Conservation (phyloP, 495 filamentous ascomycete genomes). For the Tuber brumale region DNA sequence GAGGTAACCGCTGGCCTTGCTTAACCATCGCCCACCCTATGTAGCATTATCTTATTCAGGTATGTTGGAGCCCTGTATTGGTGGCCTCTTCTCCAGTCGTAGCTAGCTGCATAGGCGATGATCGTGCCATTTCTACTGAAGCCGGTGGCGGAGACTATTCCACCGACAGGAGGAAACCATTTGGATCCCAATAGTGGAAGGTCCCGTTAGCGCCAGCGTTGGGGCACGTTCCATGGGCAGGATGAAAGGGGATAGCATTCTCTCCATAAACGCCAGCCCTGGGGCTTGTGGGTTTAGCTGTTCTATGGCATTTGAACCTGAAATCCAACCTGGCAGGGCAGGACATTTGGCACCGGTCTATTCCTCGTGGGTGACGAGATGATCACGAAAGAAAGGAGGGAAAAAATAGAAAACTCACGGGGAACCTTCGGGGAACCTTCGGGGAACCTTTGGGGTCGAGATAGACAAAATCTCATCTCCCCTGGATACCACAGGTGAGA, state of each 20-base stretch:
- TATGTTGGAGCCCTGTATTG: conserved; percentile 60
- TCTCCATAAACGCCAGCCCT: conserved; percentile 76
- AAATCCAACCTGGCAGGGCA: no score
- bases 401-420: no score
- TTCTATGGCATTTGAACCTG: conserved; percentile 89
- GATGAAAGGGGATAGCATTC: conserved; percentile 85
- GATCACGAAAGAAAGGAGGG: no score
- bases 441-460: no score
- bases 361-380: no score
- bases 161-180: conserved; percentile 77
- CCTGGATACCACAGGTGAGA: conserved; percentile 81
- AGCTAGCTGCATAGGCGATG: conserved; percentile 85
- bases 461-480: no score
- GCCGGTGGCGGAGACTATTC: conserved; percentile 66
- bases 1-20: conserved; percentile 62
- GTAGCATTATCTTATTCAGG: conserved; percentile 80
- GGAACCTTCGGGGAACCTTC: no score
- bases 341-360: no score
- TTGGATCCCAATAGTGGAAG: conserved; percentile 89
- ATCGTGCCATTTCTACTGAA: conserved; percentile 73
- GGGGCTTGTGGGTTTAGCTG: conserved; percentile 57
- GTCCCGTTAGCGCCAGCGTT: conserved; percentile 85
- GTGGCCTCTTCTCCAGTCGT: conserved; percentile 93
- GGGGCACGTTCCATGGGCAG: conserved; percentile 71
- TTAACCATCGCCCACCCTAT: conserved; percentile 67